Conservation (phyloP, 352 stramenopile species). For the Saprolegnia parasitica region DNA sequence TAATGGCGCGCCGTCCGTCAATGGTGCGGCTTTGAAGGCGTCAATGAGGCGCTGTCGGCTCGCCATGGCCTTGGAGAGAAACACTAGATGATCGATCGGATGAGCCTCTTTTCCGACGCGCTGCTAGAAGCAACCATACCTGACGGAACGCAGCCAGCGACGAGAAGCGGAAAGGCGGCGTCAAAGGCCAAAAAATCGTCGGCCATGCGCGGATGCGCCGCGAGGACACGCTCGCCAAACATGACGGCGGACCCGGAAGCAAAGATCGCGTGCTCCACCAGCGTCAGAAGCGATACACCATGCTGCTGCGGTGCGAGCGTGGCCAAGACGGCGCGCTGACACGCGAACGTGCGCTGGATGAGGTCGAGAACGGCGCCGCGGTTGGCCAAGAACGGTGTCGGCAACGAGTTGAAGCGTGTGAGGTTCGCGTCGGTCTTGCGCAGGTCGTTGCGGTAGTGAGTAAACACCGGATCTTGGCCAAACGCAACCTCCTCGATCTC, state of each 20-base stretch:
- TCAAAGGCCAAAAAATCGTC: conserved; percentile 14
- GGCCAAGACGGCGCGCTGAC: background rate
- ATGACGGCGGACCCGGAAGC: background rate
- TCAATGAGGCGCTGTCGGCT: background rate
- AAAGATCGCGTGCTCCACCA: conserved; percentile 14
- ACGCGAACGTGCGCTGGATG: background rate
- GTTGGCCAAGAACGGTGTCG: background rate
- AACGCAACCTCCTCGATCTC: background rate
- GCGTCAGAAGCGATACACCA: background rate
- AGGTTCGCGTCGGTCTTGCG: background rate
- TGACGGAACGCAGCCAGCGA: conserved; percentile 5
- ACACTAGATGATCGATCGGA: background rate
- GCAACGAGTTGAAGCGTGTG: background rate
- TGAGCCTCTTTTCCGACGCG: background rate
- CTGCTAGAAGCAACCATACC: background rate
- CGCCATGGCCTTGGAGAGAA: background rate
- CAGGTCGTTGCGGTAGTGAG: background rate
- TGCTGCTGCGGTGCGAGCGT: background rate
- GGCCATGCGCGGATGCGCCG: background rate
- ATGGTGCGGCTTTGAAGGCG: background rate
- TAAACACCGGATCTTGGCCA: background rate
- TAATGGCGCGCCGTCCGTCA: background rate
- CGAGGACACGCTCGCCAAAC: conserved; percentile 2
- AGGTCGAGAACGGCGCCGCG: background rate
- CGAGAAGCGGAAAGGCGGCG: conserved; percentile 12